Percentiles rank a stretch among this genome's conserved stretches.
These are phyloP conservation scores for Candida nemodendra DNA, from an alignment of 805 yeast species.

Conservation along the genomic window DNA sequence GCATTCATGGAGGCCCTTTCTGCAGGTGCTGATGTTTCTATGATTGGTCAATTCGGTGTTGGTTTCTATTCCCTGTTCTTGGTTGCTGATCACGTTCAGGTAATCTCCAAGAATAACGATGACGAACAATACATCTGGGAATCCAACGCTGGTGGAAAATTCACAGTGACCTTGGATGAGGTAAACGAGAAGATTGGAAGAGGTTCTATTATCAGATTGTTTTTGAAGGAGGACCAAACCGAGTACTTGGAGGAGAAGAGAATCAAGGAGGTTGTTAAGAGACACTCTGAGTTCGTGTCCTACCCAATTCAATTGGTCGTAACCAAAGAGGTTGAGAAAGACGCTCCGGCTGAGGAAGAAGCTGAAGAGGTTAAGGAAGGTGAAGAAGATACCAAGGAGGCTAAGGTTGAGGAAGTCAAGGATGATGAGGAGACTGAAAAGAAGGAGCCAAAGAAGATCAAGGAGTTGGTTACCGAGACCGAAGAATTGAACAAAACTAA, in stretches of 20 bases:
- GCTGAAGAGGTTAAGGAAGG: constrained; percentile 52
- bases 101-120: constrained; percentile 96
- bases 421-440: constrained; percentile 69
- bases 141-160: constrained; percentile 99
- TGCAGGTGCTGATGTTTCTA: constrained; percentile 99
- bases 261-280: constrained; percentile 98
- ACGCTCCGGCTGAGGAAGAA: constrained; percentile 81
- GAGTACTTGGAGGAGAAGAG: constrained; percentile 99
- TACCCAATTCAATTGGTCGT: constrained; percentile 99
- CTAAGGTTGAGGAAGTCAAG: constrained; percentile 71
- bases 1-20: constrained; percentile 99
- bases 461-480: constrained; percentile 90
- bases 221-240: constrained; percentile 97
- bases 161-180: constrained; percentile 91
- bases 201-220: constrained; percentile 94
- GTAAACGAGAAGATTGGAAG: constrained; percentile 82
- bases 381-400: constrained; percentile 58
- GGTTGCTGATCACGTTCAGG: constrained; percentile 99
- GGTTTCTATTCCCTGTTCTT: constrained; percentile 99
- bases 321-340: constrained; percentile 98
- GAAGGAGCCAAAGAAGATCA: constrained; percentile 81
- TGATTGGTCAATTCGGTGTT: constrained; percentile 99
- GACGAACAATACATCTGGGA: constrained; percentile 99
- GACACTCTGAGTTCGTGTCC: constrained; percentile 98
- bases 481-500: constrained; percentile 99